Evolutionary conservation across 2,329 filamentous ascomycete species (phyloP).

Genomic region (Cyphellophora europaea): DNA sequence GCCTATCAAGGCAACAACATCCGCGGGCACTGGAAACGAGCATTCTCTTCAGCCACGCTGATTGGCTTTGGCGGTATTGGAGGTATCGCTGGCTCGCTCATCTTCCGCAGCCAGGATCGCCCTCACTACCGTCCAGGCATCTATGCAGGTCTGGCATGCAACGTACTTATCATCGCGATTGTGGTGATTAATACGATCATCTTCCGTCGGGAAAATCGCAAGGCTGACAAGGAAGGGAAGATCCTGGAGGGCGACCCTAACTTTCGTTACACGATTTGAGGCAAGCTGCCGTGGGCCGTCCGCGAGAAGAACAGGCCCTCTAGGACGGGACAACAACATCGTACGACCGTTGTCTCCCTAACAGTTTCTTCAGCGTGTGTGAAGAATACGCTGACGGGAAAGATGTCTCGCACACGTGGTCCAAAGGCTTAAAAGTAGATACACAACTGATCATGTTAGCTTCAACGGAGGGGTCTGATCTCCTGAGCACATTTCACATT

Average conservation of each 20-base stretch:
- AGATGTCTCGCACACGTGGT: too few relatives aligned
- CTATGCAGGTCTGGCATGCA: conserved; percentile 29
- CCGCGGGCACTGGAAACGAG: conserved; percentile 78
- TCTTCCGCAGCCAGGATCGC: conserved; percentile 48
- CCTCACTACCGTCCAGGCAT: conserved; percentile 25
- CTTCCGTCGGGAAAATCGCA: conserved; percentile 44
- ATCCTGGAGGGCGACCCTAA: conserved; percentile 38
- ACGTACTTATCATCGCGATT: conserved; percentile 47
- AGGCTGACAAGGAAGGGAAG: conserved; percentile 36
- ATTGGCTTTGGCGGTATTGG: conserved; percentile 69
- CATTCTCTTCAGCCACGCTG: conserved; percentile 65
- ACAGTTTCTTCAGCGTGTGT: too few relatives aligned
- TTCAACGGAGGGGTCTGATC: too few relatives aligned
- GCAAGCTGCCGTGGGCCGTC: not conserved
- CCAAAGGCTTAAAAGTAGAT: too few relatives aligned
- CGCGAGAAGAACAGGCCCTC: too few relatives aligned
- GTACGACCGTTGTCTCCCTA: too few relatives aligned
- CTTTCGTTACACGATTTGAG: conserved; percentile 29
- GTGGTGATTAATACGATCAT: conserved; percentile 43
- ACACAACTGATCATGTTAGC: too few relatives aligned
- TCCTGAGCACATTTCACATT: too few relatives aligned
- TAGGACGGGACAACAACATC: too few relatives aligned
- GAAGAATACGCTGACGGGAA: too few relatives aligned
- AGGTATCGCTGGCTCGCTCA: conserved; percentile 63
- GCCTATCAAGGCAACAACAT: conserved; percentile 82